Evolutionary conservation across 179 eudicot genomes (phyloP).

Genomic region (Carnegiea gigantea): DNA sequence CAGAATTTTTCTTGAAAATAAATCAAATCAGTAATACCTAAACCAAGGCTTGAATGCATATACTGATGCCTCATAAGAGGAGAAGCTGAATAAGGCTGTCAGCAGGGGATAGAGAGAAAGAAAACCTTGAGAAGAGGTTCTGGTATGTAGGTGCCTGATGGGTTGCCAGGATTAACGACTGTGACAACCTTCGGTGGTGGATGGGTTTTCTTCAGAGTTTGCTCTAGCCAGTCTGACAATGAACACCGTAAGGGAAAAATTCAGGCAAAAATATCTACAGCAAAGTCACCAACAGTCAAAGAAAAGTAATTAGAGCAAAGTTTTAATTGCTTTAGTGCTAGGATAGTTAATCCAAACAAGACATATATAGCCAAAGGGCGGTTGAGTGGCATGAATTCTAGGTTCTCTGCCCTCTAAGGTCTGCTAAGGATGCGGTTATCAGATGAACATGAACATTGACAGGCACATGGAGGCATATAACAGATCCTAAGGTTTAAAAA

Average conservation of each 20-base stretch:
- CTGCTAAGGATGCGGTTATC: neutral
- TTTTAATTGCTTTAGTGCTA: neutral
- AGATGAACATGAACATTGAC: neutral
- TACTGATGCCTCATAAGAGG: neutral
- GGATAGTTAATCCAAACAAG: neutral
- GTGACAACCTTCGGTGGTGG: constrained; percentile 98
- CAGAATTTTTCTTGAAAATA: constrained; percentile 22
- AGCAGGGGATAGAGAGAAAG: constrained; percentile 12
- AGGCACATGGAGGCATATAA: neutral
- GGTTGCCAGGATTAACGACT: constrained; percentile 98
- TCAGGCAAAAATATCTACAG: neutral
- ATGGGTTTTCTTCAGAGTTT: constrained; percentile 55
- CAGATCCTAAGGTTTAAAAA: neutral
- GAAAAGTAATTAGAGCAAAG: neutral
- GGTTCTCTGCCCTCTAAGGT: neutral
- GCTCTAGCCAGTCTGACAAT: constrained; percentile 79
- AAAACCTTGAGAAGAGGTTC: constrained; percentile 83
- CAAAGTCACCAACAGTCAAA: neutral
- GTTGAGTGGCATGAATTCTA: neutral
- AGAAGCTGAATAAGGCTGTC: neutral
- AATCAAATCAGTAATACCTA: constrained; percentile 9
- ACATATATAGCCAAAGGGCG: neutral
- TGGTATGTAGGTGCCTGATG: constrained; percentile 98
- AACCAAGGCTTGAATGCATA: neutral
- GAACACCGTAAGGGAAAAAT: constrained; percentile 1